Evolutionary conservation across 768 basidiomycete species (phyloP).

Genomic region (Trametes coccinea): DNA sequence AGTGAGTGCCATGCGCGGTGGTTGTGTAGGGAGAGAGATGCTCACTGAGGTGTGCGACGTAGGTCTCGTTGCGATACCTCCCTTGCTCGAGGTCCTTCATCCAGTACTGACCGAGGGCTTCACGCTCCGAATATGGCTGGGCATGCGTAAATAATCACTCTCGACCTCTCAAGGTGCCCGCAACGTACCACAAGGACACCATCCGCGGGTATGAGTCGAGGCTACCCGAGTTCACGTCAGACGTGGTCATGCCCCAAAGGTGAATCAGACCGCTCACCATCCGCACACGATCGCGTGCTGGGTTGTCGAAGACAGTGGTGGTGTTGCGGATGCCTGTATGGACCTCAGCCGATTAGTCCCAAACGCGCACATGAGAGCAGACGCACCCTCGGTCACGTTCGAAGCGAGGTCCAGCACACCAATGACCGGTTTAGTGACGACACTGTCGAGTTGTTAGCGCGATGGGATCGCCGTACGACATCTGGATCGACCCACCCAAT

Average conservation of each 20-base stretch:
- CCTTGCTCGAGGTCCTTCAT: conserved; percentile 93
- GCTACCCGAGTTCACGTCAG: conserved; percentile 43
- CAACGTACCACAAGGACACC: conserved; percentile 78
- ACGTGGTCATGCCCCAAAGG: neutral
- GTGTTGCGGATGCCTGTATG: conserved; percentile 89
- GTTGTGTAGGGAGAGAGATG: neutral
- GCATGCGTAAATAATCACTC: neutral
- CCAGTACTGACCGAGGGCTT: conserved; percentile 95
- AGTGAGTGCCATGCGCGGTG: conserved; percentile 11
- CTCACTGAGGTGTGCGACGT: conserved; percentile 91
- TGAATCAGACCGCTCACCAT: conserved; percentile 47
- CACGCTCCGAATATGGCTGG: conserved; percentile 86
- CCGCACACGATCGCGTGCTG: conserved; percentile 83
- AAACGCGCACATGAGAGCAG: neutral
- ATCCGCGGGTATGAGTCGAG: conserved; percentile 84
- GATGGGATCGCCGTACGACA: neutral
- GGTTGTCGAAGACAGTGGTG: conserved; percentile 95
- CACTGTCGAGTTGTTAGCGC: conserved; percentile 44
- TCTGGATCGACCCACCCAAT: conserved; percentile 64
- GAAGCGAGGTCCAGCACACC: conserved; percentile 96
- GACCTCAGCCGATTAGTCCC: too few species aligned
- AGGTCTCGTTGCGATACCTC: conserved; percentile 76
- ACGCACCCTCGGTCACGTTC: conserved; percentile 85
- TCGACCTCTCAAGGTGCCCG: neutral
- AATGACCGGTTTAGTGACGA: conserved; percentile 94